A percentile compares a stretch with the other conserved stretches of the same genome.
Conservation (phyloP, 352 stramenopile species). For the Pythium grandisporangium region DNA sequence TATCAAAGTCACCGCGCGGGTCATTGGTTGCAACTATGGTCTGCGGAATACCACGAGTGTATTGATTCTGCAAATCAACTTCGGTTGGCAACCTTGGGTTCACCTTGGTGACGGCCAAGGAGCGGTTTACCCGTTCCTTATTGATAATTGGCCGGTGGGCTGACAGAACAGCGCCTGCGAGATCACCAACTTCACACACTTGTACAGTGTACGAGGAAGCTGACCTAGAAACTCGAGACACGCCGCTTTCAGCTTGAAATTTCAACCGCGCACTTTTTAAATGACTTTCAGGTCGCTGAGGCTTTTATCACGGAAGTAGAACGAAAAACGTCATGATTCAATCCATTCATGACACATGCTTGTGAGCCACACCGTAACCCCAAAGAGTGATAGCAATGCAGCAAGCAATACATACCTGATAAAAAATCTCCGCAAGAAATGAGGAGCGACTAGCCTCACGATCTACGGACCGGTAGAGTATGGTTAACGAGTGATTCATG, state of each 20-base stretch:
- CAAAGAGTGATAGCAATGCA: no score
- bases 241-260: constrained; percentile 30
- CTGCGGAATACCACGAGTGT: no score
- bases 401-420: constrained; percentile 16
- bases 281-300: constrained; percentile 23
- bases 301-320: constrained; percentile 13
- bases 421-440: constrained; percentile 58
- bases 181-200: constrained; percentile 38
- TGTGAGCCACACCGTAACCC: background rate
- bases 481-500: no score
- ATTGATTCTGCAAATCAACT: no score
- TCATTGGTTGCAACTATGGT: no score
- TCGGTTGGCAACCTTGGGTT: no score
- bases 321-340: no score
- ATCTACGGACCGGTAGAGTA: constrained; percentile 32
- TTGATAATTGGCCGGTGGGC: no score
- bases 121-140: no score
- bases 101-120: no score
- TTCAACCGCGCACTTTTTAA: constrained; percentile 49
- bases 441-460: constrained; percentile 28
- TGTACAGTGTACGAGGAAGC: constrained; percentile 34
- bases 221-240: constrained; percentile 10
- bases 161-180: constrained; percentile 38
- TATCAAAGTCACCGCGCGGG: no score
- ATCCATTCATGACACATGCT: no score